phyloP scores from a whole-genome alignment of 371 early-diverging fungal species.

The Batkoa obscura region DNA sequence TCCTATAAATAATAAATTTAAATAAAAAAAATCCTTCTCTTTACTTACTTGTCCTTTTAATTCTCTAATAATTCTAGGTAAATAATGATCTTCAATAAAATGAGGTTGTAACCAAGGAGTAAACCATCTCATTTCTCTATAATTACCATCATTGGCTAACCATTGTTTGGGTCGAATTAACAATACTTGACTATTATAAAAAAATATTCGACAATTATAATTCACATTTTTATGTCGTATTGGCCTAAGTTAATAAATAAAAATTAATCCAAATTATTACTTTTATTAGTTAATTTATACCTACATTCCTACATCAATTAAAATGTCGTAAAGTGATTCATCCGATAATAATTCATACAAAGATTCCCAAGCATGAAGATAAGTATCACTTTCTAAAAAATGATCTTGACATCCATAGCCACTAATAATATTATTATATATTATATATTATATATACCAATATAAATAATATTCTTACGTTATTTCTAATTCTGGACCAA shows the following conservation, averaged over 20 bases:
- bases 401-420: conserved; percentile 98
- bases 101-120: conserved; percentile 59
- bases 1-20: conserved; percentile 7
- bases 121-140: conserved; percentile 90
- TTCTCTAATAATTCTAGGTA: conserved; percentile 61
- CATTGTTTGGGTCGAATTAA: conserved; percentile 89
- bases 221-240: conserved; percentile 72
- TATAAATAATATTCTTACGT: conserved; percentile 24
- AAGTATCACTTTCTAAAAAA: conserved; percentile 87
- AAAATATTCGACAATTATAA: conserved; percentile 87
- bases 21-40: background rate
- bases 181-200: conserved; percentile 60
- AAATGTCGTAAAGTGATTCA: conserved; percentile 49
- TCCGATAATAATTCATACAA: conserved; percentile 46
- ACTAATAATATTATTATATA: conserved; percentile 20
- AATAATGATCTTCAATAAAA: conserved; percentile 41
- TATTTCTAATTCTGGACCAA: conserved; percentile 94
- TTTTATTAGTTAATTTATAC: conserved; percentile 9
- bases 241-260: conserved; percentile 59
- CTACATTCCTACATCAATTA: conserved; percentile 88
- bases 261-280: no score
- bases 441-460: background rate
- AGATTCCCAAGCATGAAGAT: conserved; percentile 85
- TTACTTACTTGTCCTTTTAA: conserved; percentile 49
- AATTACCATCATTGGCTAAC: conserved; percentile 94